These are phyloP conservation scores for Phialophora expanda DNA, from an alignment of 2,329 filamentous ascomycete genomes.

Conservation along the genomic window DNA sequence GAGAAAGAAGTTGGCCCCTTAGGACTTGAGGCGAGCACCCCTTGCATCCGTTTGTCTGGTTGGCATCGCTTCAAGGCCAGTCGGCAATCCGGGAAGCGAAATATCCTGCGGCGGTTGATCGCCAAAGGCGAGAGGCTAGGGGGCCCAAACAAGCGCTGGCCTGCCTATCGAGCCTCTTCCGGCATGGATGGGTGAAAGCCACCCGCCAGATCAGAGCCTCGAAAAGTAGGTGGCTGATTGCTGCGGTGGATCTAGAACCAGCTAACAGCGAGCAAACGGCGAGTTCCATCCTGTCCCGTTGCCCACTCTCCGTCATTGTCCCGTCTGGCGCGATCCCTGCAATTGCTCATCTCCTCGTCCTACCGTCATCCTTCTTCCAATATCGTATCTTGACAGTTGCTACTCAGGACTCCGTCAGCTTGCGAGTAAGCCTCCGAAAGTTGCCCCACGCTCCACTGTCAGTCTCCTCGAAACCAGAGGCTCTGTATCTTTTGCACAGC, in stretches of 20 bases:
- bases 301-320: conserved; percentile 2
- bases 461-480: background rate
- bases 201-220: conserved; percentile 10
- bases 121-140: conserved; percentile 16
- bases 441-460: background rate
- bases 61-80: background rate
- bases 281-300: conserved; percentile 1
- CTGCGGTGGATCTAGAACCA: conserved; percentile 1
- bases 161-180: conserved; percentile 7
- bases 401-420: background rate
- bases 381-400: background rate
- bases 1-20: background rate
- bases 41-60: background rate
- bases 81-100: background rate
- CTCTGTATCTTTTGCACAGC: background rate
- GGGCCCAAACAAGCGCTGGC: conserved; percentile 8
- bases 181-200: conserved; percentile 7
- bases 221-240: background rate
- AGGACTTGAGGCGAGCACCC: background rate
- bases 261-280: background rate
- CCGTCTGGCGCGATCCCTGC: background rate
- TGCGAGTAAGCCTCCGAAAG: background rate
- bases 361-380: background rate
- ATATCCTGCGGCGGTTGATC: conserved; percentile 23
- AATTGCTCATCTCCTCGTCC: background rate